Conservation (phyloP, 2,329 filamentous ascomycete genomes). For the Lecanicillium sp. region DNA sequence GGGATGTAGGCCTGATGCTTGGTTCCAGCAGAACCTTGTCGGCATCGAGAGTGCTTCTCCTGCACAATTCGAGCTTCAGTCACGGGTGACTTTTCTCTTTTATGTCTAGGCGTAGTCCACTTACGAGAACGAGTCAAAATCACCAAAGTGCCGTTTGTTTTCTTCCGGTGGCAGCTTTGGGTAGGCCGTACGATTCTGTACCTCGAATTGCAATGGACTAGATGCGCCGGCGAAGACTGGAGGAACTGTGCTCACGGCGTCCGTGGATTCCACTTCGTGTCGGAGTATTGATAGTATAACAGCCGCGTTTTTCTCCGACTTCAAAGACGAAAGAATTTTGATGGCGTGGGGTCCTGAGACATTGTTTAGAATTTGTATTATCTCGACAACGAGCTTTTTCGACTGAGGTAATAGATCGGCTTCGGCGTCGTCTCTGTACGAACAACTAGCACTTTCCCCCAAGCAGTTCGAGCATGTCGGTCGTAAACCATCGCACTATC, state of each 20-base stretch:
- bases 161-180: constrained; percentile 4
- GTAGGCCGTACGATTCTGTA: constrained; percentile 16
- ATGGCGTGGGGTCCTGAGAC: constrained; percentile 13
- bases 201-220: constrained; percentile 17
- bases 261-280: neutral
- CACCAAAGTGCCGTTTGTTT: too few relatives aligned
- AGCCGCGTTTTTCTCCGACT: constrained; percentile 14
- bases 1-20: too few relatives aligned
- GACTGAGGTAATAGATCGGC: constrained; percentile 7
- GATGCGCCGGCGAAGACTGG: neutral
- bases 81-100: too few relatives aligned
- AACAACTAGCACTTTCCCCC: constrained; percentile 11
- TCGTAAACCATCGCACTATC: constrained; percentile 14
- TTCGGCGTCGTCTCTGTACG: constrained; percentile 12
- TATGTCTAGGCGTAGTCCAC: too few relatives aligned
- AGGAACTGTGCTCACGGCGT: neutral
- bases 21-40: too few relatives aligned
- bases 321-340: constrained; percentile 14
- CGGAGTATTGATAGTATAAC: constrained; percentile 14
- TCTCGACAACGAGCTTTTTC: constrained; percentile 12
- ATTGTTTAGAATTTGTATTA: constrained; percentile 17
- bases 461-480: constrained; percentile 14
- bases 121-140: too few relatives aligned
- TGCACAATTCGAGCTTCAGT: too few relatives aligned
- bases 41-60: too few relatives aligned